Conservation (phyloP, 257 asterid genomes). For the Jacaranda mimosifolia region DNA sequence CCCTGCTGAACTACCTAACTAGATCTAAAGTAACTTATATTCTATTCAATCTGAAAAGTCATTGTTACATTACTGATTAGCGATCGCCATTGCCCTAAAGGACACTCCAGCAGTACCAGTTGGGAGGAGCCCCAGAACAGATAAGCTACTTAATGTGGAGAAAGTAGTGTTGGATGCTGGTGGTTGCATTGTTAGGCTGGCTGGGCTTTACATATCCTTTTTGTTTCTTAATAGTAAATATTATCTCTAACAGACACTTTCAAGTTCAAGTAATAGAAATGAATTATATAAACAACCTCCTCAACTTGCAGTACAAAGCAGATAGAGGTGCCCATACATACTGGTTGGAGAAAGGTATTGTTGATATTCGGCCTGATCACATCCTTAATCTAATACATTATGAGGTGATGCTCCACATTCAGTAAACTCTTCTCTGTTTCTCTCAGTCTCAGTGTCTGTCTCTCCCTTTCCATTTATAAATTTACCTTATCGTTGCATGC, state of each 20-base stretch:
- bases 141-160: slow-evolving; percentile 66
- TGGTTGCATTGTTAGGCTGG: slow-evolving; percentile 72
- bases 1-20: not conserved
- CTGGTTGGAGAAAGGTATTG: slow-evolving; percentile 65
- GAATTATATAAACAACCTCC: slow-evolving; percentile 29
- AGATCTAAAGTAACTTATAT: not conserved
- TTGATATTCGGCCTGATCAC: slow-evolving; percentile 69
- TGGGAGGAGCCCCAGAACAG: slow-evolving; percentile 71
- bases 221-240: not conserved
- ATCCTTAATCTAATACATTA: slow-evolving; percentile 70
- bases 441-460: not conserved
- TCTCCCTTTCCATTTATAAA: not conserved
- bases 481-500: not conserved
- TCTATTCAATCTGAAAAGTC: not conserved
- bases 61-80: not conserved
- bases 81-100: slow-evolving; percentile 37
- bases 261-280: not conserved
- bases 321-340: slow-evolving; percentile 73
- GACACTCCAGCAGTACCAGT: slow-evolving; percentile 64
- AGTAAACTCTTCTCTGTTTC: not conserved
- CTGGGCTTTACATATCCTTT: slow-evolving; percentile 84
- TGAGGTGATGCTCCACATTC: slow-evolving; percentile 47
- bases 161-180: slow-evolving; percentile 62
- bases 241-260: slow-evolving; percentile 9
- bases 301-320: slow-evolving; percentile 58